Conservation (phyloP, 352 stramenopile species). For the Pythium pectinolyticum region DNA sequence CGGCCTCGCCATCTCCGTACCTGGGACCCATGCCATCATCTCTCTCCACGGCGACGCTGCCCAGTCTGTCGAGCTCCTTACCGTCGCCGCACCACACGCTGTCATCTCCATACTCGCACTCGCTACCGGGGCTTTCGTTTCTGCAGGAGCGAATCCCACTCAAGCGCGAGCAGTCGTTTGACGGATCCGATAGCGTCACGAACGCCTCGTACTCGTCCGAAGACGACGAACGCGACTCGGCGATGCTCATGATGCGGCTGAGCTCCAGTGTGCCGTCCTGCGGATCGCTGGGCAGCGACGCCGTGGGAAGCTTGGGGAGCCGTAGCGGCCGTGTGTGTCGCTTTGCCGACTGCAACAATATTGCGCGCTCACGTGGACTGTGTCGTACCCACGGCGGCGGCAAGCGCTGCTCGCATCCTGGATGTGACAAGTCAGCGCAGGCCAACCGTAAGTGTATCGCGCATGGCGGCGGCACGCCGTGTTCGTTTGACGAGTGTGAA, state of each 20-base stretch:
- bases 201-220: constrained; percentile 71
- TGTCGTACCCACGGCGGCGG: constrained; percentile 77
- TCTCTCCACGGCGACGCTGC: constrained; percentile 35
- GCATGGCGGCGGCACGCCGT: constrained; percentile 81
- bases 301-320: constrained; percentile 10
- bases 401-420: constrained; percentile 80
- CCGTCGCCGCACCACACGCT: constrained; percentile 32
- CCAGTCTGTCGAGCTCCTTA: constrained; percentile 29
- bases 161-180: constrained; percentile 57
- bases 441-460: constrained; percentile 88
- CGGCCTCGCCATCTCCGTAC: constrained; percentile 40
- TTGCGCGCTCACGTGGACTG: constrained; percentile 79
- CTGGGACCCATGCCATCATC: constrained; percentile 38
- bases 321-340: constrained; percentile 77
- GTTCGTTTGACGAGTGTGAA: constrained; percentile 83
- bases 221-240: constrained; percentile 45
- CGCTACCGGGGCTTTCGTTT: constrained; percentile 62
- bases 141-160: constrained; percentile 54
- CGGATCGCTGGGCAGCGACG: constrained; percentile 19
- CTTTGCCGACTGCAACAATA: constrained; percentile 85
- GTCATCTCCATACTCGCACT: constrained; percentile 64
- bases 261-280: constrained; percentile 62
- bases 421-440: constrained; percentile 87
- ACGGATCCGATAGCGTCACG: constrained; percentile 55
- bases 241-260: constrained; percentile 55